Percentiles rank a stretch among this genome's conserved stretches.
Conservation (phyloP, 768 basidiomycete genomes). For the Pulveroboletus sp. region DNA sequence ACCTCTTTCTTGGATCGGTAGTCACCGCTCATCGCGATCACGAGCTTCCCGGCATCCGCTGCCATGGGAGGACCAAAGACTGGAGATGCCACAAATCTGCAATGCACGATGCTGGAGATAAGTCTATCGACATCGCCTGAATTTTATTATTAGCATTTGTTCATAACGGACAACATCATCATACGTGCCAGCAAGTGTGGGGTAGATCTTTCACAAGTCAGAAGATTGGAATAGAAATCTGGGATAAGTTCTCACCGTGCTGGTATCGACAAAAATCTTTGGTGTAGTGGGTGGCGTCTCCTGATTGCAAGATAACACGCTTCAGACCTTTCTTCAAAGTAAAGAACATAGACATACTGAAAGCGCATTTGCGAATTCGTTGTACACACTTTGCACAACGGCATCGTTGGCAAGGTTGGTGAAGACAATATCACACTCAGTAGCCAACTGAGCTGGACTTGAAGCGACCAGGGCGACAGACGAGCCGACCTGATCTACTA, state of each 20-base stretch:
- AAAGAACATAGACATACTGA: slow-evolving; percentile 38
- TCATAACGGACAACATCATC: not conserved
- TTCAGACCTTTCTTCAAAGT: not conserved
- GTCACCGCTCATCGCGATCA: slow-evolving; percentile 80
- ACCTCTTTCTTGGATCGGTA: slow-evolving; percentile 79
- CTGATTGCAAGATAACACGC: slow-evolving; percentile 25
- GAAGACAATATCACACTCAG: slow-evolving; percentile 71
- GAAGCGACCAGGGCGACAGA: slow-evolving; percentile 54
- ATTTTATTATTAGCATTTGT: not conserved
- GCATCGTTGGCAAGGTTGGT: slow-evolving; percentile 73
- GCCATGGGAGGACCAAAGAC: slow-evolving; percentile 72
- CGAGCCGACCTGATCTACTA: slow-evolving; percentile 54
- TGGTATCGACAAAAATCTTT: slow-evolving; percentile 85
- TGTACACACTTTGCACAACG: slow-evolving; percentile 62
- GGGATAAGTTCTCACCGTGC: slow-evolving; percentile 59
- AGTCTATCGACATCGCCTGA: slow-evolving; percentile 68
- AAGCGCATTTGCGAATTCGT: slow-evolving; percentile 56
- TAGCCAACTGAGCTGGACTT: slow-evolving; percentile 55
- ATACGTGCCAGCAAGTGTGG: slow-evolving; percentile 44
- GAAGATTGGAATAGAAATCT: not conserved
- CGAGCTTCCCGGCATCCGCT: slow-evolving; percentile 62
- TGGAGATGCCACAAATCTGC: slow-evolving; percentile 70
- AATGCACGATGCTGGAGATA: slow-evolving; percentile 54
- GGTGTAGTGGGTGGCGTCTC: slow-evolving; percentile 40
- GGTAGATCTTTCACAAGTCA: slow-evolving; percentile 47